These are phyloP conservation scores for Mortierella sp. DNA, from an alignment of 371 early-diverging fungal genomes.

Conservation along the genomic window DNA sequence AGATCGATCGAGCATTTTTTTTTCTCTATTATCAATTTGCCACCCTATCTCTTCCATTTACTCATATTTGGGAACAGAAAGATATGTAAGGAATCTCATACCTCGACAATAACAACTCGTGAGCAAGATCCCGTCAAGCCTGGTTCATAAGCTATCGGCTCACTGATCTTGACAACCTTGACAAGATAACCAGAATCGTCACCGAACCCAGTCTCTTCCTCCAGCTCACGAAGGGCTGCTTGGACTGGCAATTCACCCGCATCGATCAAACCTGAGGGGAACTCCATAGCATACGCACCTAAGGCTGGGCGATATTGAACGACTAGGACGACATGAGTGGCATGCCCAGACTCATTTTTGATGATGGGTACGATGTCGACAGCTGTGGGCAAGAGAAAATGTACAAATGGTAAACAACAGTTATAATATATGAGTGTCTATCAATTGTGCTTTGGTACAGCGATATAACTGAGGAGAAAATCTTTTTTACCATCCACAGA, in stretches of 20 bases:
- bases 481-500: slow-evolving; percentile 47
- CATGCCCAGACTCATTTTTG: slow-evolving; percentile 20
- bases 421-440: no score
- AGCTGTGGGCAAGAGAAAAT: slow-evolving; percentile 8
- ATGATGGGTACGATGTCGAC: slow-evolving; percentile 44
- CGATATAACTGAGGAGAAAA: no score
- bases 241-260: slow-evolving; percentile 55
- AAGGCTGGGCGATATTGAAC: slow-evolving; percentile 75
- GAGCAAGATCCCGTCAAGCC: slow-evolving; percentile 69
- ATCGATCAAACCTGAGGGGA: slow-evolving; percentile 76
- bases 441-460: no score
- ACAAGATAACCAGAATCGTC: slow-evolving; percentile 16
- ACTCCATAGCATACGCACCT: slow-evolving; percentile 65
- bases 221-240: slow-evolving; percentile 68
- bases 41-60: no score
- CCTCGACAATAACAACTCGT: slow-evolving; percentile 58
- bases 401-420: background rate
- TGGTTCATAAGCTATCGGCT: slow-evolving; percentile 68
- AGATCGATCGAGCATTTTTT: background rate
- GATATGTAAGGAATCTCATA: slow-evolving; percentile 2
- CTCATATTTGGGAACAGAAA: background rate
- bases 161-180: slow-evolving; percentile 27
- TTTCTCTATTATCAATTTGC: no score
- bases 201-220: slow-evolving; percentile 71
- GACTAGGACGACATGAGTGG: slow-evolving; percentile 64